Evolutionary conservation across 2,329 filamentous ascomycete genomes (phyloP).

Genomic region (Neopestalotiopsis clavispora): DNA sequence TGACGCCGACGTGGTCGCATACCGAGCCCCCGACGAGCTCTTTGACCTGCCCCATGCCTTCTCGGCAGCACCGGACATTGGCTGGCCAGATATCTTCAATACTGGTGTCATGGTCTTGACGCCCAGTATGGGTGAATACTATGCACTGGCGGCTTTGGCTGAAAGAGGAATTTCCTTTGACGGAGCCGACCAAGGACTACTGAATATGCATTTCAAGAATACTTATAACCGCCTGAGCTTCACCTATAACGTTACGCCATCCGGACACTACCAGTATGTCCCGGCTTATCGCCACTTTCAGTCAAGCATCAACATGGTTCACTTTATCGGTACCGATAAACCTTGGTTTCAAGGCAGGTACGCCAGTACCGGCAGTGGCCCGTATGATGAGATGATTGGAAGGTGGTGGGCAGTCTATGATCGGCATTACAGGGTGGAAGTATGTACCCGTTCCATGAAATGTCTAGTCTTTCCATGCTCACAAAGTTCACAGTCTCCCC

Average conservation of each 20-base stretch:
- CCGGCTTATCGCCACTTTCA: slow-evolving; percentile 95
- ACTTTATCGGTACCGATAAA: slow-evolving; percentile 93
- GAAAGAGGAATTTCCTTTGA: slow-evolving; percentile 91
- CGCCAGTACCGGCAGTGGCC: slow-evolving; percentile 57
- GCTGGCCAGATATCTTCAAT: slow-evolving; percentile 98
- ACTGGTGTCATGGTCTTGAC: slow-evolving; percentile 93
- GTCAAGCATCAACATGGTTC: slow-evolving; percentile 84
- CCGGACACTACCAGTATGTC: slow-evolving; percentile 95
- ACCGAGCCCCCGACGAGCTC: slow-evolving; percentile 90
- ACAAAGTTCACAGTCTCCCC: slow-evolving; percentile 27
- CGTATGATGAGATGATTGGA: slow-evolving; percentile 83
- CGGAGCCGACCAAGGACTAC: slow-evolving; percentile 90
- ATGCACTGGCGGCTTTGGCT: slow-evolving; percentile 82
- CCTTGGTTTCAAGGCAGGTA: slow-evolving; percentile 77
- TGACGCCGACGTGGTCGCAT: slow-evolving; percentile 90
- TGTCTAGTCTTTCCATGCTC: background rate
- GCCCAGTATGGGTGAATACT: slow-evolving; percentile 86
- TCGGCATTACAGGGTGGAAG: slow-evolving; percentile 71
- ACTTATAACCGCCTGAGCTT: slow-evolving; percentile 89
- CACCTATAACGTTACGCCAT: slow-evolving; percentile 96
- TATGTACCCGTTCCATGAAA: slow-evolving; percentile 37
- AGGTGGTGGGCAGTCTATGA: slow-evolving; percentile 97
- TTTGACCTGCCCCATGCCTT: slow-evolving; percentile 69
- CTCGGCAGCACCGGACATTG: slow-evolving; percentile 86
- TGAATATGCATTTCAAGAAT: slow-evolving; percentile 92